Conservation (phyloP, 78 protist species). For the Protostelium mycophagum region DNA sequence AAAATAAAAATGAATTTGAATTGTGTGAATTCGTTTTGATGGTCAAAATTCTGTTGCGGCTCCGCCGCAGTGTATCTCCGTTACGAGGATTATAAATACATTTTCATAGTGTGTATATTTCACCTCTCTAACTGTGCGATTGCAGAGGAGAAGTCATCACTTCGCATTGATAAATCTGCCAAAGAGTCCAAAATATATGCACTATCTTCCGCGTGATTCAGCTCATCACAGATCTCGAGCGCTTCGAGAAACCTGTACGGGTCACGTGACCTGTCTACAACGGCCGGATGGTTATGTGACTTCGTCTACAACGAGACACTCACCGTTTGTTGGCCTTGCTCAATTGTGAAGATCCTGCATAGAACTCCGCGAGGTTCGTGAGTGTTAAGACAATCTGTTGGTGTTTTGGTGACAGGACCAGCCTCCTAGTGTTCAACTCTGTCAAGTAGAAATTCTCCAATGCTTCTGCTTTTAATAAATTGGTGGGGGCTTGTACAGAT, state of each 20-base stretch:
- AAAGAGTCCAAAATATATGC: not conserved
- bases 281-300: not conserved
- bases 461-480: not conserved
- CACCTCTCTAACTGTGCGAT: not conserved
- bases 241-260: not conserved
- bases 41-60: no score
- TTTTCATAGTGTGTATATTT: no score
- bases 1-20: no score
- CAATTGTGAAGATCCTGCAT: not conserved
- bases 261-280: no score
- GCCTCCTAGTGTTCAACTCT: not conserved
- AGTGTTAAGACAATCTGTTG: not conserved
- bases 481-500: no score
- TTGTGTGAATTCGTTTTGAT: no score
- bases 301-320: not conserved
- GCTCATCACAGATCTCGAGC: not conserved
- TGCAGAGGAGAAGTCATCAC: not conserved
- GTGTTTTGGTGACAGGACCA: not conserved
- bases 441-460: not conserved
- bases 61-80: no score
- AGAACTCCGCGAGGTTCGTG: not conserved
- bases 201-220: not conserved
- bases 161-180: not conserved
- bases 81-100: no score
- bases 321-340: not conserved